A percentile compares a stretch with the other conserved stretches of the same genome.
Evolutionary conservation across 441 rosid genomes (phyloP).

Genomic region (Pelargonium myrrhifolium): DNA sequence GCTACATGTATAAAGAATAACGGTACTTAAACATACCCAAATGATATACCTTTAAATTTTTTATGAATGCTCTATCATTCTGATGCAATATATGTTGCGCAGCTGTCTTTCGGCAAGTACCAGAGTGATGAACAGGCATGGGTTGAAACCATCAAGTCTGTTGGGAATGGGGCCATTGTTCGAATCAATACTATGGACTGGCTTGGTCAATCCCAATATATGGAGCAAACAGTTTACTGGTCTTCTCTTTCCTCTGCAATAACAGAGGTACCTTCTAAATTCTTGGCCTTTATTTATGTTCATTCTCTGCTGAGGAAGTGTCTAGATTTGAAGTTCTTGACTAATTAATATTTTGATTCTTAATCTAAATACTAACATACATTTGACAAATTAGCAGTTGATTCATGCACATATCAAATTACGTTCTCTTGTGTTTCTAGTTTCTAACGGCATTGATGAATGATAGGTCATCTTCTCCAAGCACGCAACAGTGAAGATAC

Average conservation of each 20-base stretch:
- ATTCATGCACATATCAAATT: too few relatives aligned
- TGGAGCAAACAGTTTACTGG: constrained; percentile 54
- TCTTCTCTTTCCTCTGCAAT: constrained; percentile 61
- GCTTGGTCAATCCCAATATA: constrained; percentile 81
- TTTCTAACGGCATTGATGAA: not conserved
- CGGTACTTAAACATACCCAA: too few relatives aligned
- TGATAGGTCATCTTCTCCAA: constrained; percentile 67
- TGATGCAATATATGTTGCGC: constrained; percentile 24
- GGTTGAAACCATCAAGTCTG: constrained; percentile 72
- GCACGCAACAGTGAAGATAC: constrained; percentile 68
- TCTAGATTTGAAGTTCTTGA: too few relatives aligned
- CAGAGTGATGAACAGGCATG: constrained; percentile 83
- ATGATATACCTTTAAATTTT: too few relatives aligned
- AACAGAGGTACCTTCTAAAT: constrained; percentile 48
- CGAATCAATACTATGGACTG: constrained; percentile 86
- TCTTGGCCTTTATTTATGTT: not conserved
- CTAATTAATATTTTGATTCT: too few relatives aligned
- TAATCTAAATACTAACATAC: too few relatives aligned
- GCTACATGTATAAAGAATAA: too few relatives aligned
- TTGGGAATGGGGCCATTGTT: constrained; percentile 45
- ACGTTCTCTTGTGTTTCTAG: too few relatives aligned
- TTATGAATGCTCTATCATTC: constrained; percentile 8
- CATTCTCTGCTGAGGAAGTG: not conserved
- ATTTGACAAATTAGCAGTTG: too few relatives aligned
- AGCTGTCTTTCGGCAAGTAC: constrained; percentile 71